phyloP scores from a whole-genome alignment of 257 asterid species.

The Solanum sejunctum region DNA sequence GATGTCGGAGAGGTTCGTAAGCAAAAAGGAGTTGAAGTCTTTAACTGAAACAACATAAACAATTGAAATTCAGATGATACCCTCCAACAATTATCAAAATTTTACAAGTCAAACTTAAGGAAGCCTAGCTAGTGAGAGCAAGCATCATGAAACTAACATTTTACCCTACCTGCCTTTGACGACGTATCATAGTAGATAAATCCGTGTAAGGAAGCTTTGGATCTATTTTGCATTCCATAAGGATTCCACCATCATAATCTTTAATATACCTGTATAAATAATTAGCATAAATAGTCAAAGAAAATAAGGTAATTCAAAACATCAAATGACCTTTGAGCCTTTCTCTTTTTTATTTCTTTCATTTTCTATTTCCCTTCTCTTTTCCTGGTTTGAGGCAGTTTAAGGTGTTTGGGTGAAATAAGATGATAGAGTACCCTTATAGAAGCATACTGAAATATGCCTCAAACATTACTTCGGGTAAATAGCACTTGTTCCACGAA shows the following conservation, averaged over 20 bases:
- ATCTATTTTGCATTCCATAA: constrained; percentile 96
- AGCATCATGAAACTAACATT: neutral
- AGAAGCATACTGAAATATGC: neutral
- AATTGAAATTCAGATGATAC: neutral
- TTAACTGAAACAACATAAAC: neutral
- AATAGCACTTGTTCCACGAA: neutral
- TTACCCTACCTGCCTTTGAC: constrained; percentile 73
- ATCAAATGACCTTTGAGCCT: neutral
- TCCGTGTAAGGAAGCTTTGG: constrained; percentile 97
- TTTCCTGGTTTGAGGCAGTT: neutral
- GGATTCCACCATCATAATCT: constrained; percentile 97
- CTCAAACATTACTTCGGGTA: neutral
- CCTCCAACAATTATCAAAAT: neutral
- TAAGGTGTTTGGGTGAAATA: neutral
- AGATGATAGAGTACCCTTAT: neutral
- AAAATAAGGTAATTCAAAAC: neutral
- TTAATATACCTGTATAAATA: constrained; percentile 57
- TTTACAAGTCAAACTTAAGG: neutral
- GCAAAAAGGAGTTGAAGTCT: neutral
- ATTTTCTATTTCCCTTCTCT: neutral
- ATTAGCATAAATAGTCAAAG: neutral
- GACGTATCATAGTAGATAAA: constrained; percentile 94
- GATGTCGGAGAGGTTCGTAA: neutral
- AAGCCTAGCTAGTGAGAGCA: neutral
- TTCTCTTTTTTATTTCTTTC: neutral